Evolutionary conservation across 2,329 filamentous ascomycete species (phyloP), one percentile per base, ranked within the genome.

Genomic region (Monosporascus sp.): DNA sequence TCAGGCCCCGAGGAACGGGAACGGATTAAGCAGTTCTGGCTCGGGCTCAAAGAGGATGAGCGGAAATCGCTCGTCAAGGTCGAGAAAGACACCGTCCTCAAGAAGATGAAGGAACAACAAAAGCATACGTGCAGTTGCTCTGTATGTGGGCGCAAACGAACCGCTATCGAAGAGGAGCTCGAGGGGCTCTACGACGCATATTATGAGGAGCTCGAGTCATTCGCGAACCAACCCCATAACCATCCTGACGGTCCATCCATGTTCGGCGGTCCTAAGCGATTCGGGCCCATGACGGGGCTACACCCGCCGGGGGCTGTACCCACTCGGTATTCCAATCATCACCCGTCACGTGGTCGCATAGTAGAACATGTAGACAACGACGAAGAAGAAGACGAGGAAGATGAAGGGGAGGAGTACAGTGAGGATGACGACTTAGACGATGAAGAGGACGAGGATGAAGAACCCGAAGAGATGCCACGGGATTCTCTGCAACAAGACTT

Each of bases 31-130:
- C 89, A 96, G 63, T 99, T 97, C 73, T 99, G 94, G 94, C 81
- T 99, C 51, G 91, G 91, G 17, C 74, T 99, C 44, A 91, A 90
- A 61, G 94, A 99, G 70, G 90, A 96, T 38, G 92, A 97, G 70
- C 89, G 94, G 63, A 94, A 96, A 69, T 94, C 90, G 17, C 78
- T 99, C 47, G 91, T 99, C 67, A 97, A 97, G 73, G 93, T 99
- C 31, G 94, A 99, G 73, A 99, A 99, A 74, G 93, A 99, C 72
- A 93, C 94, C 7, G 94, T 99, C 0, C 76, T 99, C 53, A 91
- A 90, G 68, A 99, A 99, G 78, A 99, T 99, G 94, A 99, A 99
- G 78, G 94, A 99, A 72, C 94, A 99, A 72, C 94, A 99, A 72
- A 97, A 97, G 73, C 92, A 97, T 70, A 97, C 93, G 2, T 99